Percentiles rank a stretch among this genome's conserved stretches.
phyloP scores from a whole-genome alignment of 179 eudicot species.

The Silene coronaria region DNA sequence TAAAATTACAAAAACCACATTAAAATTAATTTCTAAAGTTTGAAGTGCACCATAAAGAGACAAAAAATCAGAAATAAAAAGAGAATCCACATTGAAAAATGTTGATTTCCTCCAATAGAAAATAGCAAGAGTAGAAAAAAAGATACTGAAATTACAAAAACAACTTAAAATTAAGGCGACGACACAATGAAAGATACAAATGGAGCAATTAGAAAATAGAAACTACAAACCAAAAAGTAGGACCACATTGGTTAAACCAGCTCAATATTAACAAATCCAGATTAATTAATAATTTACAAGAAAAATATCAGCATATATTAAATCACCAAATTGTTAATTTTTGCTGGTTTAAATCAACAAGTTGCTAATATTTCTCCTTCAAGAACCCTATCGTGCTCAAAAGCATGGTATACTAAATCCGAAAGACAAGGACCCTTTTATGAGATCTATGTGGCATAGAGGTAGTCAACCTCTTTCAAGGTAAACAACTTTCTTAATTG shows the following conservation, averaged over 20 bases:
- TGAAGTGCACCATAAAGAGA: not conserved
- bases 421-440: constrained; percentile 13
- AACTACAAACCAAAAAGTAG: constrained; percentile 13
- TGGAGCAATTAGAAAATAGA: not conserved
- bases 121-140: not conserved
- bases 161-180: not conserved
- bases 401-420: constrained; percentile 11
- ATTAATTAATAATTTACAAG: not conserved
- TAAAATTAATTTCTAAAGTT: not conserved
- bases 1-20: no score
- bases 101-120: not conserved
- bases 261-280: not conserved
- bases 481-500: constrained; percentile 23
- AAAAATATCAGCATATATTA: not conserved
- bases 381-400: constrained; percentile 15
- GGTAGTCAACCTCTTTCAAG: constrained; percentile 25
- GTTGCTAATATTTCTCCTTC: constrained; percentile 1
- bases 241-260: not conserved
- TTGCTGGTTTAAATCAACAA: constrained; percentile 6
- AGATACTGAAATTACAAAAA: not conserved
- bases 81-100: not conserved
- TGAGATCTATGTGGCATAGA: constrained; percentile 25
- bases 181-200: constrained; percentile 1
- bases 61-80: not conserved
- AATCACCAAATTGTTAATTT: constrained; percentile 16